A percentile compares a stretch with the other conserved stretches of the same genome.
Evolutionary conservation across 2,329 filamentous ascomycete species (phyloP).

Genomic region (Tolypocladium pustulatum): DNA sequence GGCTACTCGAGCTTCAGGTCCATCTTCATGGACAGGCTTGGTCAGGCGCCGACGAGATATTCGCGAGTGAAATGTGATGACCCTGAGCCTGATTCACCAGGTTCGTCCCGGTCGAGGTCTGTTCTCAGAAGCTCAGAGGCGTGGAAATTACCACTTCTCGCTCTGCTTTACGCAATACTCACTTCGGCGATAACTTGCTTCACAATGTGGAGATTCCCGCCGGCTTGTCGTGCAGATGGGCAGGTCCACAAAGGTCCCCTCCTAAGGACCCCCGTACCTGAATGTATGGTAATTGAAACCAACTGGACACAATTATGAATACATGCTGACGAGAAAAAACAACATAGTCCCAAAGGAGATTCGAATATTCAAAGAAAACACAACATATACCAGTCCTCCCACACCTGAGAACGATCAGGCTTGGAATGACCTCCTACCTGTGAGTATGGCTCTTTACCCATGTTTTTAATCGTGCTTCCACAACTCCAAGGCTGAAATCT

Average conservation of each 20-base stretch:
- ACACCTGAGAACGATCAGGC: neutral
- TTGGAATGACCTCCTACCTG: constrained; percentile 3
- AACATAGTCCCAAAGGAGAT: constrained; percentile 1
- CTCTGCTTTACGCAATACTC: neutral
- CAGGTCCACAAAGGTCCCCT: neutral
- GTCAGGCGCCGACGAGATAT: neutral
- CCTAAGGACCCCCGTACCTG: no score
- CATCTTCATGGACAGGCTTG: neutral
- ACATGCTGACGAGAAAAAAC: neutral
- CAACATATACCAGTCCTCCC: neutral
- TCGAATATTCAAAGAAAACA: neutral
- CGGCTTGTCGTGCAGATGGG: neutral
- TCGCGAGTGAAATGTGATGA: neutral
- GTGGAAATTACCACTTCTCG: neutral
- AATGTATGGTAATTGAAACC: no score
- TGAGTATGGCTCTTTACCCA: neutral
- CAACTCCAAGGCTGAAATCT: neutral
- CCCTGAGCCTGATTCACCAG: neutral
- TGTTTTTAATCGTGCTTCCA: neutral
- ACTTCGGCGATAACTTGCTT: neutral
- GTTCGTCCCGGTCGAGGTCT: neutral
- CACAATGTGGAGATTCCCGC: neutral
- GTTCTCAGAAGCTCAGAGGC: neutral
- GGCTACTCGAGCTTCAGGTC: neutral
- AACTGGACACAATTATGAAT: neutral